These are phyloP conservation scores for Jimgerdemannia flammicorona DNA, from an alignment of 192 early-diverging fungal species.

Conservation along the genomic window DNA sequence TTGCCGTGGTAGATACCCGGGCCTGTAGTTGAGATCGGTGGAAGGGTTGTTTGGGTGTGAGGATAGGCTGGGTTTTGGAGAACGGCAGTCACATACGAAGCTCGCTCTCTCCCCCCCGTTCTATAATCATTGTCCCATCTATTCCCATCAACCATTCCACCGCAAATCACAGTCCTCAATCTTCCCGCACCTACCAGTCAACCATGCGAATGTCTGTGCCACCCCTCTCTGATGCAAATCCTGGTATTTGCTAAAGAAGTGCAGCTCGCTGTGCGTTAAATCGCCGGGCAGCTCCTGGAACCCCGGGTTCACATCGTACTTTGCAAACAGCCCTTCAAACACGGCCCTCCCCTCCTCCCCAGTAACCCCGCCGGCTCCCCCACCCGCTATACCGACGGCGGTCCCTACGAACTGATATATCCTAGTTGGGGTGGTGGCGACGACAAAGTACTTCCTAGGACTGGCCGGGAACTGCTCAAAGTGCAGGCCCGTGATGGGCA, in stretches of 20 bases:
- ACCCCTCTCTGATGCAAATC: slow-evolving; percentile 60
- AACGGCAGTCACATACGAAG: no score
- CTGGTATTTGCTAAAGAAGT: slow-evolving; percentile 68
- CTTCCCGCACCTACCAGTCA: slow-evolving; percentile 54
- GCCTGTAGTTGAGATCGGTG: slow-evolving; percentile 20
- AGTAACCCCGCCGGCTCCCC: slow-evolving; percentile 30
- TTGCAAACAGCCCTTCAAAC: slow-evolving; percentile 74
- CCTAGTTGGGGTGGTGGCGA: slow-evolving; percentile 78
- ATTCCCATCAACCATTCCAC: not conserved
- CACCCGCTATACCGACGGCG: slow-evolving; percentile 2
- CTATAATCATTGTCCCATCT: not conserved
- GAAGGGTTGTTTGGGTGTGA: no score
- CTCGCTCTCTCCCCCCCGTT: no score
- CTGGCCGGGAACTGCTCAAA: slow-evolving; percentile 78
- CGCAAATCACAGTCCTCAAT: not conserved
- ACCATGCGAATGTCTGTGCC: slow-evolving; percentile 86
- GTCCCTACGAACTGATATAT: slow-evolving; percentile 91
- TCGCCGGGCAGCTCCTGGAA: slow-evolving; percentile 58
- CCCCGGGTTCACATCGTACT: slow-evolving; percentile 59
- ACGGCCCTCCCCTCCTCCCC: slow-evolving; percentile 54
- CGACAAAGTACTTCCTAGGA: slow-evolving; percentile 72
- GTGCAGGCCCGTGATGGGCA: slow-evolving; percentile 75
- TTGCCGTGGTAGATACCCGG: slow-evolving; percentile 87
- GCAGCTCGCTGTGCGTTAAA: slow-evolving; percentile 51
- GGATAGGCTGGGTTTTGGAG: no score